Evolutionary conservation across 2,329 filamentous ascomycete species (phyloP).

Genomic region (Thelonectria rubi): DNA sequence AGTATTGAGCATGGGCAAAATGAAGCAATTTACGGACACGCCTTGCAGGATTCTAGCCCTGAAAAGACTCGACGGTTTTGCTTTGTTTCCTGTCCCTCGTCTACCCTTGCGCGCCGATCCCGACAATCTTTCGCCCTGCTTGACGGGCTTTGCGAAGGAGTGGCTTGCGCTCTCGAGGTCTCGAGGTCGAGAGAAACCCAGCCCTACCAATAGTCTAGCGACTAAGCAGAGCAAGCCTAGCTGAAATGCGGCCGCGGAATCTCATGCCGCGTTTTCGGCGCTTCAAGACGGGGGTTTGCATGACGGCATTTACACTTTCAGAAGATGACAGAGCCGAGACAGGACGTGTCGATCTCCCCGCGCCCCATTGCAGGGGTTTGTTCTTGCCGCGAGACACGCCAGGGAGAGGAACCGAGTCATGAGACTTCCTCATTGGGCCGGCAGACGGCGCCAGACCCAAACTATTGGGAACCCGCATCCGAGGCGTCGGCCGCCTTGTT

Average conservation of each 20-base stretch:
- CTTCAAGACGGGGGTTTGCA: neutral
- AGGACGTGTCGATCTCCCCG: slow-evolving; percentile 22
- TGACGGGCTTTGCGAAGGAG: slow-evolving; percentile 14
- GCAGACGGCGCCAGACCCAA: slow-evolving; percentile 15
- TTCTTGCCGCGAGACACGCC: slow-evolving; percentile 30
- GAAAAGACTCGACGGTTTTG: slow-evolving; percentile 13
- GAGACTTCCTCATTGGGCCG: slow-evolving; percentile 9
- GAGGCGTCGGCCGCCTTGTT: slow-evolving; percentile 11
- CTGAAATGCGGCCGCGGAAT: neutral
- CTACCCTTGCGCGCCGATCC: slow-evolving; percentile 10
- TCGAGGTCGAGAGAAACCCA: neutral
- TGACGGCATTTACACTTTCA: neutral
- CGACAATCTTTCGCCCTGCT: slow-evolving; percentile 19
- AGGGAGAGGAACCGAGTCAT: slow-evolving; percentile 12
- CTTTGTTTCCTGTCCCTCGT: slow-evolving; percentile 16
- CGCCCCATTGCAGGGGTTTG: slow-evolving; percentile 17
- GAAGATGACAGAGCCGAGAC: neutral
- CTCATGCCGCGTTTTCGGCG: neutral
- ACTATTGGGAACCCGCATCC: slow-evolving; percentile 21
- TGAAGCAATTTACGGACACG: slow-evolving; percentile 17
- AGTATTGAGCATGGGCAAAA: slow-evolving; percentile 10
- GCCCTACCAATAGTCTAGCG: slow-evolving; percentile 5
- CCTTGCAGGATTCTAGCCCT: slow-evolving; percentile 8
- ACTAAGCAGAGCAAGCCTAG: neutral
- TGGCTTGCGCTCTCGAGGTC: slow-evolving; percentile 18